Percentiles rank a stretch among this genome's conserved stretches.
Evolutionary conservation across 2,329 filamentous ascomycete genomes (phyloP).

Genomic region (Colletotrichum filicis): DNA sequence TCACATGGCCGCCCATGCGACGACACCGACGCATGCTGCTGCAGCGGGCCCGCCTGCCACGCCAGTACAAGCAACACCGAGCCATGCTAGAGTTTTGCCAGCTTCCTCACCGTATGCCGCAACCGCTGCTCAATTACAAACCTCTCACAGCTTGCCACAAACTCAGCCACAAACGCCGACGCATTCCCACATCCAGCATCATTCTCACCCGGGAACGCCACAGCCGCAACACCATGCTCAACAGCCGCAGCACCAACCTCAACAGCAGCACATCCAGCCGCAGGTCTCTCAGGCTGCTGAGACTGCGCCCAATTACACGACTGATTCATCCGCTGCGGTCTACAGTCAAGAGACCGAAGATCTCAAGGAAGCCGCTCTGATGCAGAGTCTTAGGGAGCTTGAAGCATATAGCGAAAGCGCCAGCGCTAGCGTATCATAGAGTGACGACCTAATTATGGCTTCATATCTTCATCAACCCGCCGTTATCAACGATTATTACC

Average conservation of each 20-base stretch:
- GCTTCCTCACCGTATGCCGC: slow-evolving; percentile 30
- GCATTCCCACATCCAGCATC: slow-evolving; percentile 23
- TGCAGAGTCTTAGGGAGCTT: slow-evolving; percentile 35
- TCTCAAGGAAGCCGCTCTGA: slow-evolving; percentile 33
- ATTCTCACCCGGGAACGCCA: slow-evolving; percentile 29
- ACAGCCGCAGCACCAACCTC: slow-evolving; percentile 33
- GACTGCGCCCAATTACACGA: slow-evolving; percentile 20
- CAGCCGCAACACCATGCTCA: slow-evolving; percentile 20
- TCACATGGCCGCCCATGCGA: slow-evolving; percentile 21
- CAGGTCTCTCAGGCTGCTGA: slow-evolving; percentile 22
- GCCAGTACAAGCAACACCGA: slow-evolving; percentile 1
- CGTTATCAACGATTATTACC: not conserved
- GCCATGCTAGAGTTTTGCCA: slow-evolving; percentile 10
- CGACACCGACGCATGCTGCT: slow-evolving; percentile 24
- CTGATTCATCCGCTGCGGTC: slow-evolving; percentile 14
- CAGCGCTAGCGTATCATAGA: slow-evolving; percentile 27
- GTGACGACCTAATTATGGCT: slow-evolving; percentile 13
- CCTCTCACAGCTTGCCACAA: slow-evolving; percentile 19
- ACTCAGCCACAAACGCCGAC: slow-evolving; percentile 26
- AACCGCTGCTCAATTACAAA: slow-evolving; percentile 27
- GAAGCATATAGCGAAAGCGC: slow-evolving; percentile 33
- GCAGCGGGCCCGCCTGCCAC: slow-evolving; percentile 20
- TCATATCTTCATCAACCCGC: slow-evolving; percentile 20
- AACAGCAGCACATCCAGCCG: slow-evolving; percentile 36
- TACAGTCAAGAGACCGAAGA: slow-evolving; percentile 32